These are phyloP conservation scores for Sicyos baderoa DNA, from an alignment of 306 rosid species.

Conservation along the genomic window DNA sequence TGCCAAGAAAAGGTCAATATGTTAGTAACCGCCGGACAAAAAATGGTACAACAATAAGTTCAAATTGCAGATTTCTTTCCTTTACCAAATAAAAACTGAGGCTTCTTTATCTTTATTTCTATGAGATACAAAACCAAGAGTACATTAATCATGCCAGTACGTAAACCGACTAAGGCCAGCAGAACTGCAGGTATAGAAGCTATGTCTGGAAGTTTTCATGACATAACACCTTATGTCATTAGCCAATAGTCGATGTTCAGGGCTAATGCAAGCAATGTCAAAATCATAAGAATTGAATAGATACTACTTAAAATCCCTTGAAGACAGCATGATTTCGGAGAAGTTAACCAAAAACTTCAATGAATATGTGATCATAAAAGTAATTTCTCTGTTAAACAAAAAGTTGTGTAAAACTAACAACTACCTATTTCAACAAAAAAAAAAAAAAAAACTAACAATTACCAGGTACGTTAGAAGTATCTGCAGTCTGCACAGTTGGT, in stretches of 20 bases:
- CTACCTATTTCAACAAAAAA: no score
- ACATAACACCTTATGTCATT: background rate
- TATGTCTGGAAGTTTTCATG: background rate
- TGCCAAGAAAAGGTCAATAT: background rate
- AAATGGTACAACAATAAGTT: background rate
- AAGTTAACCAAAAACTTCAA: no score
- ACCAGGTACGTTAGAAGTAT: constrained; percentile 91
- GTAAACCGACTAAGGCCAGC: background rate
- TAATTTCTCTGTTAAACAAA: background rate
- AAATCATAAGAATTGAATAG: background rate
- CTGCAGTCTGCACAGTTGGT: constrained; percentile 83
- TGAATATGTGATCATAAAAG: no score
- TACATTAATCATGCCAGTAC: background rate
- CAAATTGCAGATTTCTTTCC: background rate
- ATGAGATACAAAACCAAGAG: background rate
- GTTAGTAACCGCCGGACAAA: background rate
- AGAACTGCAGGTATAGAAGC: background rate
- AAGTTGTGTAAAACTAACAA: no score
- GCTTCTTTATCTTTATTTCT: background rate
- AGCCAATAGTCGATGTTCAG: background rate
- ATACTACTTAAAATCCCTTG: background rate
- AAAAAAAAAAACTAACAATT: constrained; percentile 11
- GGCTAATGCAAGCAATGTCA: background rate
- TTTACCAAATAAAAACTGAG: background rate
- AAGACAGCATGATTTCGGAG: background rate